A percentile compares a stretch with the other conserved stretches of the same genome.
These are phyloP conservation scores for Phytophthora pini DNA, from an alignment of 352 stramenopile species.

Conservation along the genomic window DNA sequence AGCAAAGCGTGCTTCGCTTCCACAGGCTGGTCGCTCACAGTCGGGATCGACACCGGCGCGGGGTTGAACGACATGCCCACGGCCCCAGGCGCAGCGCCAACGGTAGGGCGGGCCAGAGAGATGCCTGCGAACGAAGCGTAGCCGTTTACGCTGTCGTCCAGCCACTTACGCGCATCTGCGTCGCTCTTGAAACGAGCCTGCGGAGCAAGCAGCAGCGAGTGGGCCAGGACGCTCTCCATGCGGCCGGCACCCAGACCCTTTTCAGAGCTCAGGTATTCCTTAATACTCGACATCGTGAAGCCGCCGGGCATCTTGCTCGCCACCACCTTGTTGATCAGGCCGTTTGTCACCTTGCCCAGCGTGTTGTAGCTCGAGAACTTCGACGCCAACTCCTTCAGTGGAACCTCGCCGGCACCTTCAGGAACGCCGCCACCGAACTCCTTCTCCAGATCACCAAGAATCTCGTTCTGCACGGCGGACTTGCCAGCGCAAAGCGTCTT, in stretches of 20 bases:
- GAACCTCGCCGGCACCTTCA: slow-evolving; percentile 76
- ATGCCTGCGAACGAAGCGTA: slow-evolving; percentile 83
- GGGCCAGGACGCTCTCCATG: slow-evolving; percentile 79
- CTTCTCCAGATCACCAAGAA: slow-evolving; percentile 88
- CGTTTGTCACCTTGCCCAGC: slow-evolving; percentile 72
- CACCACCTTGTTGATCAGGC: slow-evolving; percentile 79
- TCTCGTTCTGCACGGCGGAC: slow-evolving; percentile 89
- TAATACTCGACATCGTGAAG: slow-evolving; percentile 84
- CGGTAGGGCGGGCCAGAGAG: slow-evolving; percentile 47
- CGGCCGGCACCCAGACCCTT: slow-evolving; percentile 69
- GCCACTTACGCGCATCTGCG: slow-evolving; percentile 76
- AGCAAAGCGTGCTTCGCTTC: slow-evolving; percentile 80
- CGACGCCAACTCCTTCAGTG: slow-evolving; percentile 71
- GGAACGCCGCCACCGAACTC: slow-evolving; percentile 79
- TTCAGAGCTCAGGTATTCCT: slow-evolving; percentile 62
- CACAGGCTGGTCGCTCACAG: slow-evolving; percentile 64
- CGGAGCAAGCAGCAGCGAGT: slow-evolving; percentile 68
- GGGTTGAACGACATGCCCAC: slow-evolving; percentile 48
- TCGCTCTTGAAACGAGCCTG: slow-evolving; percentile 76
- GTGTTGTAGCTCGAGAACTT: slow-evolving; percentile 77
- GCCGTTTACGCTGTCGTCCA: slow-evolving; percentile 72
- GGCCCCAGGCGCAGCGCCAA: slow-evolving; percentile 31
- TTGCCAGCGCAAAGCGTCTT: slow-evolving; percentile 87
- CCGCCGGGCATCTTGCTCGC: slow-evolving; percentile 85
- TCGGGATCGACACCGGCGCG: slow-evolving; percentile 56